Base-by-base conservation (phyloP, 2,329 filamentous ascomycete species). In the Claviceps sp. region DNA sequence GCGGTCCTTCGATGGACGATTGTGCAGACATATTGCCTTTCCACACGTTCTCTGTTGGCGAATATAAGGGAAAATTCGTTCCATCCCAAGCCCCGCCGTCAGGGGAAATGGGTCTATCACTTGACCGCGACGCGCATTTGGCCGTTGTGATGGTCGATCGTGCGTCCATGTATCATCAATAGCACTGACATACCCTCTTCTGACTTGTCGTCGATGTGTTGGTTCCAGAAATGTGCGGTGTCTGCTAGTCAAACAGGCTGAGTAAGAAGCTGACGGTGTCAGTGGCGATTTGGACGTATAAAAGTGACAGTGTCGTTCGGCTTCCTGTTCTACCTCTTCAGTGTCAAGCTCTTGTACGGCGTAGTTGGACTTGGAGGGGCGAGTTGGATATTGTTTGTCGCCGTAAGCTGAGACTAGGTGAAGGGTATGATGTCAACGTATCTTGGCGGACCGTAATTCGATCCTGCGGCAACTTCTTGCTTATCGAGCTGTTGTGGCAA, bases 111-210 rank as follows among this genome's bases (percentile, higher is more conserved):
- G 68, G 73, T 59, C 67, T 68, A 58, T 64, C 68, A 58, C 72
- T 70, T 52, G 70, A 68, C 75, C 75, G 77, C 54, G 65, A 59
- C 53, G 70, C 70, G 60, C 67, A 65, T 58, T 70, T 67, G 60
- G 70, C 69, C 53, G 68, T 62, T 56, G 67, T 61, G 55, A 71
- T 65, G 59, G 68, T 62, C 60, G 73, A 63, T 62, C 68, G 64
- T 58, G 60, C 66, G 57, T 76, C 69, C 75, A 77, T 77, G 59
- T 64, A 66, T 69, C 68, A 67, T 70, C 61, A 67, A 59, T 69
- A 66, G 62, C 65, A 64, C 66, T 60, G 62, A 64, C 70, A 73
- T 71, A 61, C 67, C 69, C 51, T 52, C 30, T 5, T 30, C 22
- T 22, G 8, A 24, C 11, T 24, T 37, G 38, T 45, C 11, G 14